These are phyloP conservation scores for Barnettozyma siamensis DNA, from an alignment of 805 yeast species.

Conservation along the genomic window DNA sequence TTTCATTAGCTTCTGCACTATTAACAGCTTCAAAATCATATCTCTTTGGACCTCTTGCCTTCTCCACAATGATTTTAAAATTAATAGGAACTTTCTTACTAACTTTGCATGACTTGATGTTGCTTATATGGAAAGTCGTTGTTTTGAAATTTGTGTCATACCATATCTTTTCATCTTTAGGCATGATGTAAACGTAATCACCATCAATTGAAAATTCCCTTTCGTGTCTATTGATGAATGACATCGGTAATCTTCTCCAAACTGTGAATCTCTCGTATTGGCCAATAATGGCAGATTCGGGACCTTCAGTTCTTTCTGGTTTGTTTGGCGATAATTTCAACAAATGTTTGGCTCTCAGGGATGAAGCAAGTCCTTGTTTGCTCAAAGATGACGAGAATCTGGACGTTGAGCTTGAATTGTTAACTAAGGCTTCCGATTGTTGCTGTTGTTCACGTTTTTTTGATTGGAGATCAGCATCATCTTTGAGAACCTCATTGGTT, in stretches of 20 bases:
- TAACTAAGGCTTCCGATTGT: background rate
- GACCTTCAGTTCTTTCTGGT: slow-evolving; percentile 16
- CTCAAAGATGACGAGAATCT: slow-evolving; percentile 9
- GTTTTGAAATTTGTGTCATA: slow-evolving; percentile 70
- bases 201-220: slow-evolving; percentile 87
- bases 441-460: too few species aligned
- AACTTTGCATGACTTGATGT: slow-evolving; percentile 68
- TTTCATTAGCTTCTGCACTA: slow-evolving; percentile 59
- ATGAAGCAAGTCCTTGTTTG: slow-evolving; percentile 17
- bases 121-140: slow-evolving; percentile 78
- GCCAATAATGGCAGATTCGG: slow-evolving; percentile 14
- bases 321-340: slow-evolving; percentile 26
- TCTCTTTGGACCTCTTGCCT: slow-evolving; percentile 65
- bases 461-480: too few species aligned
- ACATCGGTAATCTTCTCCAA: slow-evolving; percentile 83
- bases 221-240: slow-evolving; percentile 74
- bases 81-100: slow-evolving; percentile 69
- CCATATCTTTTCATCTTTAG: slow-evolving; percentile 73
- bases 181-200: slow-evolving; percentile 84
- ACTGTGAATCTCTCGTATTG: slow-evolving; percentile 80
- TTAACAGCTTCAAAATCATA: slow-evolving; percentile 80
- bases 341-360: slow-evolving; percentile 30
- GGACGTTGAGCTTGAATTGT: background rate
- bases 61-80: slow-evolving; percentile 74
- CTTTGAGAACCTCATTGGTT: slow-evolving; percentile 6